Evolutionary conservation across 192 early-diverging fungal species (phyloP), one percentile per base, ranked within the genome.

Genomic region (Linnemannia schmuckeri): DNA sequence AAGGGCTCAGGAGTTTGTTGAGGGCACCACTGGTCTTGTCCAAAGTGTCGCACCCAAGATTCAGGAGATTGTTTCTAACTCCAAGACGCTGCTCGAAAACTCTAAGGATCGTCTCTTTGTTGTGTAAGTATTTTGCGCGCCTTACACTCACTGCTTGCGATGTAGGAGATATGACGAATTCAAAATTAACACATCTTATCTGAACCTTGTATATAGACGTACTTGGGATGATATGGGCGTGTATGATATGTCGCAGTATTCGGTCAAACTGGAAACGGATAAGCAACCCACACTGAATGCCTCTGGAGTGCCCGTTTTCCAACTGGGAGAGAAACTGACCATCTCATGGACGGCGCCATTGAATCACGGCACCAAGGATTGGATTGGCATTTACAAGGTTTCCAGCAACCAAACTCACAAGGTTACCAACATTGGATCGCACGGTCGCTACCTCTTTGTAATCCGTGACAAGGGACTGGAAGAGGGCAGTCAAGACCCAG

Each of bases 361-460:
- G 74, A 94, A 88, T 70, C 95, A 97, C 80, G 90, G 93, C 44
- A 86, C 88, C 30, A 82, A 90, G 44, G 98, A 99, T 89, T 99
- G 98, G 98, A 95, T 99, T 82, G 98, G 98, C 42, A 89, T 98
- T 12, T 99, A 98, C 79, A 92, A 92, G 15, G 93, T 96, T 0
- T 92, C 90, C 0, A 90, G 93, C n/a, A 98, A 99, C 87, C 92
- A 93, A 42, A 94, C 92, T 18, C 82, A 88, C 33, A 92, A 91
- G 47, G 89, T 98, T 41, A 97, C 98, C 15, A 97, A 93, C 12
- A 90, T 92, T 2, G 91, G 93, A 70, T 97, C 96, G 33, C 89
- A 91, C 70, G 94, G 95, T 37, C 91, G 92, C 10, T 98, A 92
- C 89, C 85, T 94, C 70, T 96, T 92, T 92, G 82, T 91, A 40